Conservation (phyloP, 331 rosid genomes). For the Pyracantha coccinea region DNA sequence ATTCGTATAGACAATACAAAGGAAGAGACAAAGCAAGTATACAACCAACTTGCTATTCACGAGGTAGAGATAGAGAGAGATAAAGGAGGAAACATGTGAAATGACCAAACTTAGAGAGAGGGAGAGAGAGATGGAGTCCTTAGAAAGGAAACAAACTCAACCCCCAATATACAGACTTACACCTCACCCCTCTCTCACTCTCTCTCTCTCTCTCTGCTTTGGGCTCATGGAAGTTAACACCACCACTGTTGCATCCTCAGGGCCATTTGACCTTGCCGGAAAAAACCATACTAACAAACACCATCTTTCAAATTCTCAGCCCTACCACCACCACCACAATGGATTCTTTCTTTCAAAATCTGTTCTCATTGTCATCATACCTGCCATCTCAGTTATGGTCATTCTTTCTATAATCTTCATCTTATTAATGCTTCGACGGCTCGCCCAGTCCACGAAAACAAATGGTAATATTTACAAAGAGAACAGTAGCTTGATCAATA, state of each 20-base stretch:
- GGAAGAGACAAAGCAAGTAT: slow-evolving; percentile 33
- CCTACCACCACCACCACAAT: slow-evolving; percentile 25
- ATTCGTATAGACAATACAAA: slow-evolving; percentile 30
- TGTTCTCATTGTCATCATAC: slow-evolving; percentile 35
- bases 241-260: slow-evolving; percentile 21
- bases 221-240: slow-evolving; percentile 62
- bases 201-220: slow-evolving; percentile 19
- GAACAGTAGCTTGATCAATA: slow-evolving; percentile 18
- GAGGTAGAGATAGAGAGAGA: slow-evolving; percentile 40
- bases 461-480: slow-evolving; percentile 27
- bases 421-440: slow-evolving; percentile 49
- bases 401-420: slow-evolving; percentile 39
- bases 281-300: slow-evolving; percentile 23
- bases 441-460: slow-evolving; percentile 32
- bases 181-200: slow-evolving; percentile 2
- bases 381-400: slow-evolving; percentile 25
- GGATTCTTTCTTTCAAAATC: slow-evolving; percentile 44
- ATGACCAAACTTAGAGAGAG: slow-evolving; percentile 5
- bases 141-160: slow-evolving; percentile 25
- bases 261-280: slow-evolving; percentile 19
- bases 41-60: slow-evolving; percentile 29
- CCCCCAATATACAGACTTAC: slow-evolving; percentile 14
- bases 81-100: slow-evolving; percentile 17
- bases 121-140: slow-evolving; percentile 10
- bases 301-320: slow-evolving; percentile 24